Conservation (phyloP, 192 early-diverging fungal species). For the Backusella macrospora region DNA sequence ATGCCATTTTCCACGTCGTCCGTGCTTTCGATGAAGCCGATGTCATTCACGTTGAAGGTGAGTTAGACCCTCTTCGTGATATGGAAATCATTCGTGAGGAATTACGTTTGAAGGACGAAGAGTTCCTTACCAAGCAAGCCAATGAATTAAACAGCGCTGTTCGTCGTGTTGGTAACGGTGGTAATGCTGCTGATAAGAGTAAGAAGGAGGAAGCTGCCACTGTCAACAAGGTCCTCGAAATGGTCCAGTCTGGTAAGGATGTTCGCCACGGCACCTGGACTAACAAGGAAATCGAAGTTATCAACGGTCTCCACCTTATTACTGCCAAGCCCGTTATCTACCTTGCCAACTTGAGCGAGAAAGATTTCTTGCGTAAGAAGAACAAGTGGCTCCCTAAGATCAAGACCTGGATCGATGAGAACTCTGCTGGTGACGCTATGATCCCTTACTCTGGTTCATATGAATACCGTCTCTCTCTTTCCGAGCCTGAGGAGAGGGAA, state of each 20-base stretch:
- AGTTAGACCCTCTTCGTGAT: conserved; percentile 90
- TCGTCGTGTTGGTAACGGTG: conserved; percentile 75
- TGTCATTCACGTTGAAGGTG: conserved; percentile 91
- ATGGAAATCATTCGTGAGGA: conserved; percentile 95
- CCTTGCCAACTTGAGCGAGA: conserved; percentile 88
- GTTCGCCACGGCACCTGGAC: conserved; percentile 89
- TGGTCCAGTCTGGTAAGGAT: conserved; percentile 77
- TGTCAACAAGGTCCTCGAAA: conserved; percentile 76
- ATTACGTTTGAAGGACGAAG: conserved; percentile 91
- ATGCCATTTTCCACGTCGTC: conserved; percentile 85
- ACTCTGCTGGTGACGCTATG: conserved; percentile 86
- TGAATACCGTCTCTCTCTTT: conserved; percentile 54
- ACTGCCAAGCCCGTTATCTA: conserved; percentile 98
- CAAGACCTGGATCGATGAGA: conserved; percentile 90
- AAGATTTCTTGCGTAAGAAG: conserved; percentile 92
- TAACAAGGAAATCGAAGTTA: conserved; percentile 87
- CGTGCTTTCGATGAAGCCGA: conserved; percentile 92
- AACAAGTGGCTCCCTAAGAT: conserved; percentile 83
- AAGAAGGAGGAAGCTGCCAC: conserved; percentile 83
- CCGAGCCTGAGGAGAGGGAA: conserved; percentile 57
- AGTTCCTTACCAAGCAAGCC: conserved; percentile 73
- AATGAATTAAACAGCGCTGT: conserved; percentile 70
- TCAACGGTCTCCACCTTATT: conserved; percentile 84
- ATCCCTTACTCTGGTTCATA: conserved; percentile 90
- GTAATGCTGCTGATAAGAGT: conserved; percentile 80